These are phyloP conservation scores for Phytophthora tubulina DNA, from an alignment of 352 stramenopile genomes.

Conservation along the genomic window DNA sequence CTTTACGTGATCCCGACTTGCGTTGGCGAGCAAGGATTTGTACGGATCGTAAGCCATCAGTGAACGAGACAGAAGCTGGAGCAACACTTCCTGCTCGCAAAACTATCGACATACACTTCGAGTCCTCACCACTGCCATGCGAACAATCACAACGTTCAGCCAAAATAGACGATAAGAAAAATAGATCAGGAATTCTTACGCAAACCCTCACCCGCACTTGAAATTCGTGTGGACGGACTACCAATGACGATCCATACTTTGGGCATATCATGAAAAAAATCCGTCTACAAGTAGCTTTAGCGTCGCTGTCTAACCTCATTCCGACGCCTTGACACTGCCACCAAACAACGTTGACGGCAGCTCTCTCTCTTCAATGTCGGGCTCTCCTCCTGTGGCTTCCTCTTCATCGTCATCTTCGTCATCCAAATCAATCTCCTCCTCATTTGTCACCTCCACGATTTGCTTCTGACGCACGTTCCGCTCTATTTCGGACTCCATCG, in stretches of 20 bases:
- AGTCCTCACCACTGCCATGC: conserved; percentile 1
- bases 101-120: conserved; percentile 3
- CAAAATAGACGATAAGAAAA: conserved; percentile 33
- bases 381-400: conserved; percentile 23
- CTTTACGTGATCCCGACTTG: conserved; percentile 55
- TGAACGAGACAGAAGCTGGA: neutral
- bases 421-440: conserved; percentile 95
- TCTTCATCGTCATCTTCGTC: conserved; percentile 80
- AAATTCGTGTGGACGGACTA: neutral
- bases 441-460: conserved; percentile 77
- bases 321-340: conserved; percentile 25
- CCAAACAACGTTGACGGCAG: conserved; percentile 65
- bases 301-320: conserved; percentile 23
- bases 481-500: conserved; percentile 60
- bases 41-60: conserved; percentile 55
- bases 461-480: conserved; percentile 87
- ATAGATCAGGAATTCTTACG: conserved; percentile 23
- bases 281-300: conserved; percentile 19
- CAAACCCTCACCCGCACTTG: neutral
- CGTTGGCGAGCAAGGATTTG: conserved; percentile 58
- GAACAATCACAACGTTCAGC: conserved; percentile 11
- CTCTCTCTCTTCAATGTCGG: conserved; percentile 65
- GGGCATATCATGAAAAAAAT: neutral
- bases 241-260: neutral
- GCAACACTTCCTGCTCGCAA: neutral